Base-by-base conservation (phyloP, 306 rosid species). In the Oemleria cerasiformis region DNA sequence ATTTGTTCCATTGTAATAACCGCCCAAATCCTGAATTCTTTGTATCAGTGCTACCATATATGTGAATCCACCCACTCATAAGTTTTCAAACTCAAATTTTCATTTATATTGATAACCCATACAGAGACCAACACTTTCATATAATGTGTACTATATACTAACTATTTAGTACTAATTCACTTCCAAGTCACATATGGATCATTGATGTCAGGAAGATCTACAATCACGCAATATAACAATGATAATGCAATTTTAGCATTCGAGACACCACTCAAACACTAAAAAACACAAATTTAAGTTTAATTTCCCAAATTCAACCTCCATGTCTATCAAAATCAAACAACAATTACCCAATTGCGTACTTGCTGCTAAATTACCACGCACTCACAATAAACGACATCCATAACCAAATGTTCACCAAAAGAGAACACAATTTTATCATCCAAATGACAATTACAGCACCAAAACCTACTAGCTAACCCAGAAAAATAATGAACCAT, bases 321-420 rank as follows among this genome's bases (percentile, higher is more conserved):
- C 40, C 57, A 47, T 66, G 5, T 1, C 60, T 5, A 20, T 6
- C 43, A 57, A 58, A 66, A 15, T 43, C 65, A 65, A 30, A 68
- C 41, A 69, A 21, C 8, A 73, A 63, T 8, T 25, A 63, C n/a
- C 51, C 39, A 9, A 38, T 7, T 13, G 44, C 62, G 6, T 16
- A 21, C n/a, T 40, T 55, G 50, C 73, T 40, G 7, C 48, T n/a
- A 51, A 68, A 50, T 38, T 19, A 63, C 48, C 42, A 56, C 13
- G 40, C 43, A 13, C 20, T 19, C 45, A 19, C 41, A 63, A 36
- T 41, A 3, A 41, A n/a, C 23, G 40, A 40, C 23, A 65, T 58
- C 71, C 76, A 69, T 21, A 42, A 55, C 70, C 71, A 68, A 70
- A 11, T 75, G 75, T 65, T 67, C 71, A 17, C 57, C 49, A 43